Evolutionary conservation across 139 green algal genomes (phyloP).

Genomic region (Asterochloris sp.): DNA sequence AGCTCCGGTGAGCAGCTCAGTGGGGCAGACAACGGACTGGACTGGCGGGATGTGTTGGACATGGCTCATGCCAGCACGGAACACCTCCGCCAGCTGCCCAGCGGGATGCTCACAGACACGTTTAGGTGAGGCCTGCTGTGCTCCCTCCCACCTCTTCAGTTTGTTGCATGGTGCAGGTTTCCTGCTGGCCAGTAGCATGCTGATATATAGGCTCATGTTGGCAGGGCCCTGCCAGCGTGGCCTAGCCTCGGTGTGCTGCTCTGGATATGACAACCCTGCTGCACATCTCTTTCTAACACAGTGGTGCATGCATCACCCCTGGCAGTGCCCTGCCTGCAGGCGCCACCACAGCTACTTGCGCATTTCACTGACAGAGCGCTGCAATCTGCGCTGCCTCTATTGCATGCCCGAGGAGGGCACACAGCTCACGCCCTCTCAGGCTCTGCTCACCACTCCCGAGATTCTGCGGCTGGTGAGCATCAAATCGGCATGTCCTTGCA

Average conservation of each 20-base stretch:
- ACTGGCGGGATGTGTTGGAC: slow-evolving; percentile 9
- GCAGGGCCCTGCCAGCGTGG: too few species aligned
- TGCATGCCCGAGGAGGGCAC: slow-evolving; percentile 98
- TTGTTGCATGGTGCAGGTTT: not conserved
- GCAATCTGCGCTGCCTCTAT: slow-evolving; percentile 98
- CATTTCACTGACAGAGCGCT: slow-evolving; percentile 97
- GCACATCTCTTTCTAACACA: not conserved
- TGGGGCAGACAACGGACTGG: not conserved
- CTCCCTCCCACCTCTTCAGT: not conserved
- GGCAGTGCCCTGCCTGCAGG: slow-evolving; percentile 30
- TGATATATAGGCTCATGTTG: too few species aligned
- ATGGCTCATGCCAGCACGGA: not conserved
- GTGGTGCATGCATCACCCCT: not conserved
- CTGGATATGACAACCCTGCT: not conserved
- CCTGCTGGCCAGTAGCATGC: not conserved
- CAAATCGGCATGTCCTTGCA: not conserved
- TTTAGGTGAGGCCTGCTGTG: not conserved
- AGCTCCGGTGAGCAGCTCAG: too few species aligned
- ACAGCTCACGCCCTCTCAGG: slow-evolving; percentile 66
- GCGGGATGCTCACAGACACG: slow-evolving; percentile 6
- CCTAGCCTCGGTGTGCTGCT: too few species aligned
- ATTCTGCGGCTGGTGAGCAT: slow-evolving; percentile 66
- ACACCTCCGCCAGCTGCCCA: not conserved
- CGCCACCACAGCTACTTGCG: slow-evolving; percentile 93
- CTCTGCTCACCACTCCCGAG: slow-evolving; percentile 76